Evolutionary conservation across 495 filamentous ascomycete species (phyloP).

Genomic region (Annulohypoxylon nitens): DNA sequence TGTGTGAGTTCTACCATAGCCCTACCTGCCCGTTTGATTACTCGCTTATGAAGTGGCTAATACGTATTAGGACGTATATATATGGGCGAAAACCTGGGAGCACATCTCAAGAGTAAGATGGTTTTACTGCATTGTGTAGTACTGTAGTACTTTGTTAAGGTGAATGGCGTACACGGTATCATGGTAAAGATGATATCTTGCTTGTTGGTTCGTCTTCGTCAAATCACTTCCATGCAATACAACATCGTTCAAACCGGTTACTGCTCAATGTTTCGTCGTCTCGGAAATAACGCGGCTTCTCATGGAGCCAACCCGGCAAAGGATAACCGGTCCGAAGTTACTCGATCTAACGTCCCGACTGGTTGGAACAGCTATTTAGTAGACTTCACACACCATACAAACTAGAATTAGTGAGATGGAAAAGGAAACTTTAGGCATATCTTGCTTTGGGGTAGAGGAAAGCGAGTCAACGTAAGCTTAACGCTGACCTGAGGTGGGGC

Average conservation of each 20-base stretch:
- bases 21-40: neutral
- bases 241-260: neutral
- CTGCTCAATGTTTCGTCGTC: neutral
- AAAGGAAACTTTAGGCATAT: neutral
- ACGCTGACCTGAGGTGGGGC: neutral
- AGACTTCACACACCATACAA: neutral
- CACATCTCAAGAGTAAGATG: neutral
- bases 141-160: neutral
- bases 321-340: neutral
- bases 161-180: neutral
- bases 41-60: conserved; percentile 4
- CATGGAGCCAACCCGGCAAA: neutral
- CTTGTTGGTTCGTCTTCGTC: neutral
- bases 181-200: neutral
- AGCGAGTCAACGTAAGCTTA: neutral
- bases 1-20: conserved; percentile 43
- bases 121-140: neutral
- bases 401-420: neutral
- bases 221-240: neutral
- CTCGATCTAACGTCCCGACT: neutral
- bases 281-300: neutral
- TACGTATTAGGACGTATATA: conserved; percentile 38
- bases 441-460: neutral
- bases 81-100: conserved; percentile 34
- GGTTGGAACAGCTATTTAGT: neutral